phyloP scores from a whole-genome alignment of 352 stramenopile genomes.

The Phytophthora sojae region DNA sequence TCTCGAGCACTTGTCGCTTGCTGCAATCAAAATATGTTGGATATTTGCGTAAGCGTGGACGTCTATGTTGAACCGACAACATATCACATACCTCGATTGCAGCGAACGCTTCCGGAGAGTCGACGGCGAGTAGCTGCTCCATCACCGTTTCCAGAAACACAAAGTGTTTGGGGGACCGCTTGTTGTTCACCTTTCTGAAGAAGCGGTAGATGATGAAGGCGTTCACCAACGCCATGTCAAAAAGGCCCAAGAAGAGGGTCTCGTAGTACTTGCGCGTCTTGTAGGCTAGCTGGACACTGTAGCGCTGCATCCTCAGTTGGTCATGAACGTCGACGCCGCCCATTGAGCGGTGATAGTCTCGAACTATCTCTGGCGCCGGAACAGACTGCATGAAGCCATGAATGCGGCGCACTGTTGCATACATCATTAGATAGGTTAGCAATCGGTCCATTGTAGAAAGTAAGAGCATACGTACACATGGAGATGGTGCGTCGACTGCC shows the following conservation, averaged over 20 bases:
- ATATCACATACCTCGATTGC: slow-evolving; percentile 7
- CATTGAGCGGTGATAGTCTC: no score
- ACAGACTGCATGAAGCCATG: no score
- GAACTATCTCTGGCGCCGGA: no score
- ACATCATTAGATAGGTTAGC: no score
- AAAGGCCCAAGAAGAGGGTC: no score
- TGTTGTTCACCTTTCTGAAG: neutral
- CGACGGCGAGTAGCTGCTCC: slow-evolving; percentile 12
- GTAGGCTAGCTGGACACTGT: slow-evolving; percentile 24
- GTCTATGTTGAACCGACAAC: neutral
- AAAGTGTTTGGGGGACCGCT: neutral
- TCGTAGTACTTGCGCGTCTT: slow-evolving; percentile 30
- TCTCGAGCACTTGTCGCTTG: no score
- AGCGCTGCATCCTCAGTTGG: slow-evolving; percentile 19
- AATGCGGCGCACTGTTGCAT: no score
- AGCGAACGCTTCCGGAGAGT: neutral
- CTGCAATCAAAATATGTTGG: neutral
- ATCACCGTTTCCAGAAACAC: neutral
- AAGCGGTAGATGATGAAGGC: slow-evolving; percentile 19
- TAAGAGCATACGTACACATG: no score
- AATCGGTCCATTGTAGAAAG: no score
- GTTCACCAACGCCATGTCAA: slow-evolving; percentile 33
- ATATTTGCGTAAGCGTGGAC: neutral
- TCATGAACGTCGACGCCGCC: no score
- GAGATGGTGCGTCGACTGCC: no score